Evolutionary conservation across 768 basidiomycete genomes (phyloP), one percentile per base, ranked within the genome.

Genomic region (Coprinopsis strossmayeri): DNA sequence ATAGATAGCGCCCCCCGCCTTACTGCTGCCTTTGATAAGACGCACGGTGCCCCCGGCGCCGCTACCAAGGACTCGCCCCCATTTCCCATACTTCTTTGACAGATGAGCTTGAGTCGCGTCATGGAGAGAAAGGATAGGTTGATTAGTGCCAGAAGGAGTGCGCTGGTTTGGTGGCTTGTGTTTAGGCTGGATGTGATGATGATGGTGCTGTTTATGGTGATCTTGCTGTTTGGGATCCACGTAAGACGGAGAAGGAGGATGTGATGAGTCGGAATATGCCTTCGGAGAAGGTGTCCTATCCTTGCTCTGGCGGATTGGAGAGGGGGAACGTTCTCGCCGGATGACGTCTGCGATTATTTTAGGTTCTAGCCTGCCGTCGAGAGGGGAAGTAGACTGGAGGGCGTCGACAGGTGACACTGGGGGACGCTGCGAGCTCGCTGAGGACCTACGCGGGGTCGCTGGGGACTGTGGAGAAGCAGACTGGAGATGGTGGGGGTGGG

Each of bases 31-130:
- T 69, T 93, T 94, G 69, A 99, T 95, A 55, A 99, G 79, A 24
- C 96, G 79, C 38, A 99, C 96, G 0, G 96, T 99, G 21, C 96
- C 96, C n/a, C 96, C 96, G 4, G 95, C 96, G 24, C 96, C 96
- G 24, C 86, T 89, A 23, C 96, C 96, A 7, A 99, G 80, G 15
- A 96, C 82, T 45, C 90, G 81, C 32, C 95, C 96, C 90, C 96
- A 96, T 64, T 99, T 99, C 55, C 96, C 96, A 58, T 99, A 99
- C 74, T 97, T 98, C 72, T 98, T 98, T n/a, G 87, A 72, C 49
- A 99, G 72, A 64, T 96, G 93, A 12, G 89, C 90, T 46, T 94
- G 84, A 2, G 89, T 91, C 3, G 87, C 89, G 42, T 84, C 81
- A 12, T 87, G 81, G 20, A 92, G 78, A 2, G 88, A 87, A 21